Percentiles rank a stretch among this genome's conserved stretches.
Conservation (phyloP, 441 rosid species). For the Populus hybrid region DNA sequence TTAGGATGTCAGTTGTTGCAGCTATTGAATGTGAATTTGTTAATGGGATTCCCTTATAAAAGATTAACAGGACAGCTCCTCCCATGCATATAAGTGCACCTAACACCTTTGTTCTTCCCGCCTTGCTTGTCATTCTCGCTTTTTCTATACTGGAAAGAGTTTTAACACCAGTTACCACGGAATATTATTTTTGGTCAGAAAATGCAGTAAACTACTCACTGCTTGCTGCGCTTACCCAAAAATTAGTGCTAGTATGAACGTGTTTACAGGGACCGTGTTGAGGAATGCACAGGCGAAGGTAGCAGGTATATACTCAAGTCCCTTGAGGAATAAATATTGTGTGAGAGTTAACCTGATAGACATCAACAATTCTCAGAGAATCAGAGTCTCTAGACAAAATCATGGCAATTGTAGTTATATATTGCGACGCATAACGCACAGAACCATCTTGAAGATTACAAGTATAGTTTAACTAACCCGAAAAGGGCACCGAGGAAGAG, state of each 20-base stretch:
- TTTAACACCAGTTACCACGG: not conserved
- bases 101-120: conserved; percentile 48
- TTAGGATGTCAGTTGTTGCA: not conserved
- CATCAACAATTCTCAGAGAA: not conserved
- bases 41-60: conserved; percentile 52
- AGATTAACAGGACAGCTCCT: conserved; percentile 44
- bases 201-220: not conserved
- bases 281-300: conserved; percentile 59
- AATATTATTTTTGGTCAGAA: not conserved
- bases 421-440: not conserved
- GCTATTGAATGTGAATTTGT: conserved; percentile 18
- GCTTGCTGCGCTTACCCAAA: conserved; percentile 40
- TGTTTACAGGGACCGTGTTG: conserved; percentile 61
- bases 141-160: conserved; percentile 42
- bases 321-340: conserved; percentile 55
- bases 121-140: conserved; percentile 33
- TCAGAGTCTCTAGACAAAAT: not conserved
- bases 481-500: conserved; percentile 55
- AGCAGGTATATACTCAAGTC: conserved; percentile 61
- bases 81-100: conserved; percentile 51
- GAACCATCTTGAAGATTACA: not conserved
- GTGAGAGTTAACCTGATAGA: conserved; percentile 47
- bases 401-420: not conserved
- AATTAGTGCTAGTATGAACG: conserved; percentile 53
- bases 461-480: conserved; percentile 37